These are phyloP conservation scores for Tricholomella constricta DNA, from an alignment of 768 basidiomycete genomes.

Conservation along the genomic window DNA sequence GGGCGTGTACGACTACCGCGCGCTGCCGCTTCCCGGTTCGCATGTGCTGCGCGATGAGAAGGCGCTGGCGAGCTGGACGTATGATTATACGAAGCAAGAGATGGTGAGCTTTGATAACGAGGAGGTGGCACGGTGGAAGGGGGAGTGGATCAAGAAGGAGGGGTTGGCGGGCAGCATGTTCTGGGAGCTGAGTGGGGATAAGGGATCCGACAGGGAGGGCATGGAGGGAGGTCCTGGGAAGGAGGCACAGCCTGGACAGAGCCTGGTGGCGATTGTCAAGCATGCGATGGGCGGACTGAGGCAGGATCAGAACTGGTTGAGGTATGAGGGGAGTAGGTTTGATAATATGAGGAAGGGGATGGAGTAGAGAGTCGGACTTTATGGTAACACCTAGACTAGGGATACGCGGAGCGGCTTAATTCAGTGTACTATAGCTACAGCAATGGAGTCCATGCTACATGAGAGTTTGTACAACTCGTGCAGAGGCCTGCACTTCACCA, in stretches of 20 bases:
- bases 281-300: constrained; percentile 79
- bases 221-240: constrained; percentile 80
- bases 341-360: constrained; percentile 80
- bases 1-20: constrained; percentile 92
- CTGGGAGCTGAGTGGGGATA: constrained; percentile 92
- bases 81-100: constrained; percentile 72
- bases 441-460: no score
- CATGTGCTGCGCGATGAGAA: constrained; percentile 65
- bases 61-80: constrained; percentile 79
- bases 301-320: constrained; percentile 74
- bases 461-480: no score
- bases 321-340: constrained; percentile 74
- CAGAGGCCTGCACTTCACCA: no score
- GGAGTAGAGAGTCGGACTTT: constrained; percentile 23
- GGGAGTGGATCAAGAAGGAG: constrained; percentile 74
- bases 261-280: constrained; percentile 74
- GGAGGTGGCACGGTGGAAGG: constrained; percentile 70
- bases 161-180: constrained; percentile 92
- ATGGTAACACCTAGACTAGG: neutral
- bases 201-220: constrained; percentile 62
- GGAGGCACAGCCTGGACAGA: constrained; percentile 66
- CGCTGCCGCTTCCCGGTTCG: constrained; percentile 76
- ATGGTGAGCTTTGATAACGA: constrained; percentile 84
- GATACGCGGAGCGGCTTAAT: neutral
- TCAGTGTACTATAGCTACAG: neutral